phyloP scores from a whole-genome alignment of 345 rosid species.

The Sonneratia caseolaris region DNA sequence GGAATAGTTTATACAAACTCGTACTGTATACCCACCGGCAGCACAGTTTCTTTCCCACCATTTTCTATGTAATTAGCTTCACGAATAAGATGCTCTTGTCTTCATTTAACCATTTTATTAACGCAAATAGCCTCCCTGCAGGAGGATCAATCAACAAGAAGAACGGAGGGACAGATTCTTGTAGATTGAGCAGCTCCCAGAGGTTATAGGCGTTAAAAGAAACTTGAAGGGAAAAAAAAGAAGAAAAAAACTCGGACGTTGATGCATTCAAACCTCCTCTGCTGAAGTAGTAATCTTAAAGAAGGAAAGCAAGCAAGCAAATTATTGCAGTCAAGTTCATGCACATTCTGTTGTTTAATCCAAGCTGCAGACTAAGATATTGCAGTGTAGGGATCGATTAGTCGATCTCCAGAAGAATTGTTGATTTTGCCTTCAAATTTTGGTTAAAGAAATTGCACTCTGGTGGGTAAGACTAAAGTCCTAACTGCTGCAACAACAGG shows the following conservation, averaged over 20 bases:
- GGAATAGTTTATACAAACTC: not conserved
- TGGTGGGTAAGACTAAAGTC: constrained; percentile 6
- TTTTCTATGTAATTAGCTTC: not conserved
- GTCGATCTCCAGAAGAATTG: not conserved
- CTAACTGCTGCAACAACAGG: not conserved
- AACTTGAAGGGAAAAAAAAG: not conserved
- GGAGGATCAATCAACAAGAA: not conserved
- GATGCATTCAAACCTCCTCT: too few relatives aligned
- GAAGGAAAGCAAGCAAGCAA: too few relatives aligned
- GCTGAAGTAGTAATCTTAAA: too few relatives aligned
- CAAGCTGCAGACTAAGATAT: not conserved
- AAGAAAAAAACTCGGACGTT: too few relatives aligned
- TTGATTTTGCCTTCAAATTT: not conserved
- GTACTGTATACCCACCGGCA: not conserved
- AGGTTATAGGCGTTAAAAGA: too few relatives aligned
- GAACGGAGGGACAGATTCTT: not conserved
- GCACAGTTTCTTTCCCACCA: too few relatives aligned
- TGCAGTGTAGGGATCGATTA: too few relatives aligned
- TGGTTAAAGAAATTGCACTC: not conserved
- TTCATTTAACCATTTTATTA: not conserved
- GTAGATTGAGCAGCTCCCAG: too few relatives aligned
- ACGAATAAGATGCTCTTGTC: not conserved
- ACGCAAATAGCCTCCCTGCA: not conserved
- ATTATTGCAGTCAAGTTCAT: too few relatives aligned
- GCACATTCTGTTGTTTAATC: not conserved